Conservation (phyloP, 805 yeast species). For the Starmerella potacharoeniae region DNA sequence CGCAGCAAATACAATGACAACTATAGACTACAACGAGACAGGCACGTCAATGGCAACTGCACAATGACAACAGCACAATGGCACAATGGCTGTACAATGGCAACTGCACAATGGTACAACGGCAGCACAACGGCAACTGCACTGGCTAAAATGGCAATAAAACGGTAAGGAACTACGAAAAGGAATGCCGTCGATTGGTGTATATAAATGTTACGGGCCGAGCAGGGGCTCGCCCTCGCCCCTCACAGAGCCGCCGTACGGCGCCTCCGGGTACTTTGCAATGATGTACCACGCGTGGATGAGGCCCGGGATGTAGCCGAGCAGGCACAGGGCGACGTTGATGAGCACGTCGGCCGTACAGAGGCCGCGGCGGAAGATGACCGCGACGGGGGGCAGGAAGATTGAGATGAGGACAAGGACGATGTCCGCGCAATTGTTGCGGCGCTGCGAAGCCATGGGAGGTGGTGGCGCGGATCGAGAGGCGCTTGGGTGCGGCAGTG, state of each 20-base stretch:
- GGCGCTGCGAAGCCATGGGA: neutral
- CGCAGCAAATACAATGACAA: too few relatives aligned
- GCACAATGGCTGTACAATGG: too few relatives aligned
- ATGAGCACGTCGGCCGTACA: constrained; percentile 59
- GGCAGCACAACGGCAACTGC: too few relatives aligned
- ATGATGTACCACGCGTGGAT: constrained; percentile 71
- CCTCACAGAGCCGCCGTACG: neutral
- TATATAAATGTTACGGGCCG: neutral
- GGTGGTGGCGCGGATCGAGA: too few relatives aligned
- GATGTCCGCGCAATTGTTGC: constrained; percentile 41
- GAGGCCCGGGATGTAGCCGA: constrained; percentile 70
- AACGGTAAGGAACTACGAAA: too few relatives aligned
- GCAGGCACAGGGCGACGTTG: constrained; percentile 55
- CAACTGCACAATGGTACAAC: too few relatives aligned
- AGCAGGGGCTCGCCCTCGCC: neutral
- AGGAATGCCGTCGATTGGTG: too few relatives aligned
- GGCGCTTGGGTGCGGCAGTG: too few relatives aligned
- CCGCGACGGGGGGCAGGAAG: constrained; percentile 70
- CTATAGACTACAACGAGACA: too few relatives aligned
- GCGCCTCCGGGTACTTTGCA: constrained; percentile 46
- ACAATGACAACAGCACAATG: too few relatives aligned
- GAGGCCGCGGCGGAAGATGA: constrained; percentile 58
- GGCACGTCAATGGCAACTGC: too few relatives aligned
- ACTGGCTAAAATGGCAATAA: too few relatives aligned
- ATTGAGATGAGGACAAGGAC: constrained; percentile 57